Conservation (phyloP, 1,139 yeast genomes). For the Pichia sp. region DNA sequence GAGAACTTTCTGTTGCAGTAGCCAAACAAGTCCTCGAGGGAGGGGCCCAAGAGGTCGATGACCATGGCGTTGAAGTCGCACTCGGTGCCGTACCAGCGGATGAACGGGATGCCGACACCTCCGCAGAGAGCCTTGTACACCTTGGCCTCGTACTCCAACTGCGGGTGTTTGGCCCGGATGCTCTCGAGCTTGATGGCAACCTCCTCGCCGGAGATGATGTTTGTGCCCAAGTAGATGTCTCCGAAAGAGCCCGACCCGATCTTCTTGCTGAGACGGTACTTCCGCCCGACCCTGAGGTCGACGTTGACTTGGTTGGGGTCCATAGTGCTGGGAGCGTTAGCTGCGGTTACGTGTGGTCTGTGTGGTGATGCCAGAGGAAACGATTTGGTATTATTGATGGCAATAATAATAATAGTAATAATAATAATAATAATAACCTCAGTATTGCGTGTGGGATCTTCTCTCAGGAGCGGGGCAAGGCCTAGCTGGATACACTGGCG, state of each 20-base stretch:
- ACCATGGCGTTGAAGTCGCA: conserved; percentile 97
- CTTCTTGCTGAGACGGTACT: conserved; percentile 91
- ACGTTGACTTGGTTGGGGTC: conserved; percentile 22
- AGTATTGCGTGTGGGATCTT: no score
- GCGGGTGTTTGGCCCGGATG: conserved; percentile 91
- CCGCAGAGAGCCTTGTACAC: conserved; percentile 93
- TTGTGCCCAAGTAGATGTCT: conserved; percentile 84
- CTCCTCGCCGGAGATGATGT: conserved; percentile 93
- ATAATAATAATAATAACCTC: no score
- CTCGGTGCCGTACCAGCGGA: conserved; percentile 96
- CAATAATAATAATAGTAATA: no score
- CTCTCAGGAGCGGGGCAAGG: no score
- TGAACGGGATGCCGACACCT: conserved; percentile 96
- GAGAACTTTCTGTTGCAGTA: conserved; percentile 93
- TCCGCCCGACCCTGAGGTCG: conserved; percentile 81
- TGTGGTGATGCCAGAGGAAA: no score
- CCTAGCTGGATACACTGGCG: no score
- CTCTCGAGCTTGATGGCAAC: conserved; percentile 95
- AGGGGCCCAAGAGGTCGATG: conserved; percentile 91
- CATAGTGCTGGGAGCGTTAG: no score
- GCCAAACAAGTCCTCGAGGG: conserved; percentile 91
- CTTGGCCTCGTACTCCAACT: conserved; percentile 92
- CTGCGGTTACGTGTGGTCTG: no score
- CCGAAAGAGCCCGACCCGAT: conserved; percentile 98
- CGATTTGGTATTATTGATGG: no score